Evolutionary conservation across 331 rosid genomes (phyloP).

Genomic region (Phaseolus coccineus): DNA sequence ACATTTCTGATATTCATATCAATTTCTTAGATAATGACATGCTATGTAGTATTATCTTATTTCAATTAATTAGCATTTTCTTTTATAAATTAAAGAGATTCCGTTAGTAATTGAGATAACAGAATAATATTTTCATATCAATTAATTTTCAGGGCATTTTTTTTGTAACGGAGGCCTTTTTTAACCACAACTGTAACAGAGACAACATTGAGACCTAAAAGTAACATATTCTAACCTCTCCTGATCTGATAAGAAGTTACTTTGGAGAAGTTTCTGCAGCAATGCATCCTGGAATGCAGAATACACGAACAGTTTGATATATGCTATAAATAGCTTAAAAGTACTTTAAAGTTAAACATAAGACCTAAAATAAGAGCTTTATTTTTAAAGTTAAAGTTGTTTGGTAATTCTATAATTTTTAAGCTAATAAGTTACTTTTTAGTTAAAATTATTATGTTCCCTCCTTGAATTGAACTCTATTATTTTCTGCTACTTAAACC

Average conservation of each 20-base stretch:
- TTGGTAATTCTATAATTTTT: too few species aligned
- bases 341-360: too few species aligned
- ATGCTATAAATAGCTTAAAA: neutral
- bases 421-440: too few species aligned
- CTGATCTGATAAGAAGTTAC: conserved; percentile 67
- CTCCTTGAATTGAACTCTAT: neutral
- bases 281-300: conserved; percentile 74
- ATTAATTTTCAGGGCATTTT: neutral
- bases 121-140: neutral
- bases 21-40: too few species aligned
- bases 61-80: too few species aligned
- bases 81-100: neutral
- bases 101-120: neutral
- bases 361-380: too few species aligned
- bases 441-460: neutral
- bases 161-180: neutral
- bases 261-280: conserved; percentile 79
- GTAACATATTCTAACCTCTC: conserved; percentile 71
- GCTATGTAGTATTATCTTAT: too few species aligned
- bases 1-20: neutral
- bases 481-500: conserved; percentile 1
- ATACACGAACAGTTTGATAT: conserved; percentile 30
- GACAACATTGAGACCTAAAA: neutral
- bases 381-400: too few species aligned
- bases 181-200: neutral